Conservation (phyloP, 306 rosid genomes). For the Castanea mollissima region DNA sequence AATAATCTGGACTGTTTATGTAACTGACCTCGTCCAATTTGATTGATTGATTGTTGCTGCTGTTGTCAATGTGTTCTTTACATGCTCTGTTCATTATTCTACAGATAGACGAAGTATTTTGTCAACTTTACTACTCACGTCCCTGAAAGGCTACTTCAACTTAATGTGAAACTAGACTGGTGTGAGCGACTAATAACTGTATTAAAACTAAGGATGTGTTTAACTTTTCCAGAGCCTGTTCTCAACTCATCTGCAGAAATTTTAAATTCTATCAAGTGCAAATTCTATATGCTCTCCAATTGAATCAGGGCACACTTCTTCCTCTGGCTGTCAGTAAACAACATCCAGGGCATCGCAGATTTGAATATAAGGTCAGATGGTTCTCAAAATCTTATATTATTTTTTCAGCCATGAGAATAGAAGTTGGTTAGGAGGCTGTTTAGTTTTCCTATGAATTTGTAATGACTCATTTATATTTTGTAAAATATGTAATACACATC, state of each 20-base stretch:
- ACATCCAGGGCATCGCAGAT: constrained; percentile 55
- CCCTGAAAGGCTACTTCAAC: constrained; percentile 66
- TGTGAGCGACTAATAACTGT: constrained; percentile 65
- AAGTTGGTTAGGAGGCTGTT: background rate
- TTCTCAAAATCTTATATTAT: background rate
- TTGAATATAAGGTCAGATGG: constrained; percentile 71
- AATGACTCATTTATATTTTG: background rate
- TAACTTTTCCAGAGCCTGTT: constrained; percentile 76
- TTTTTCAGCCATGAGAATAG: background rate
- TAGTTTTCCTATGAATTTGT: background rate
- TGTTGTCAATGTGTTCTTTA: constrained; percentile 7
- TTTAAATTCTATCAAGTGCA: constrained; percentile 23
- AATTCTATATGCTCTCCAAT: constrained; percentile 22
- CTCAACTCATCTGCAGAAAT: constrained; percentile 71
- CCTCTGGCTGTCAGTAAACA: constrained; percentile 29
- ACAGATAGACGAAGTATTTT: constrained; percentile 75
- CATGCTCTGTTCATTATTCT: constrained; percentile 25
- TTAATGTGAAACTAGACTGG: constrained; percentile 66
- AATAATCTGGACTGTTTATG: background rate
- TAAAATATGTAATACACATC: background rate
- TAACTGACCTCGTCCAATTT: too few relatives aligned
- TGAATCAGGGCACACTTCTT: constrained; percentile 62
- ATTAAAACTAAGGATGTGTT: constrained; percentile 54
- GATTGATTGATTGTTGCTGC: too few relatives aligned
- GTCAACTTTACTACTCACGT: constrained; percentile 59